Percentiles rank a stretch among this genome's conserved stretches.
Conservation (phyloP, 495 filamentous ascomycete genomes). For the Aspergillus egyptiacus region DNA sequence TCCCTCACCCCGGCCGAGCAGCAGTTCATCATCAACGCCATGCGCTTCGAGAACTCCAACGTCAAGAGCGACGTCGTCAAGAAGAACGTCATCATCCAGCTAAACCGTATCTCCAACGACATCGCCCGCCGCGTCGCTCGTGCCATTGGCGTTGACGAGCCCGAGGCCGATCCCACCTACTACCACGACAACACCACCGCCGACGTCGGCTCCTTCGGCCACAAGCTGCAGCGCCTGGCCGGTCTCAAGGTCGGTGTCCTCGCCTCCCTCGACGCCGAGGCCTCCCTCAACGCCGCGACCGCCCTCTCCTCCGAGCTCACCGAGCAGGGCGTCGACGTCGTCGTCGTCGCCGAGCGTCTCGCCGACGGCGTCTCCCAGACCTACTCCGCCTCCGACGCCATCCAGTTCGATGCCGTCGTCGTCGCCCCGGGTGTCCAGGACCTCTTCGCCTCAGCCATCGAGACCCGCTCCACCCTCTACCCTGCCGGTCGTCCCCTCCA, state of each 20-base stretch:
- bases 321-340: conserved; percentile 45
- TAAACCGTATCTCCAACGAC: conserved; percentile 67
- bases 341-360: conserved; percentile 59
- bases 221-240: conserved; percentile 52
- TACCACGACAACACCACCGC: conserved; percentile 67
- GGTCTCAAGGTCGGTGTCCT: conserved; percentile 65
- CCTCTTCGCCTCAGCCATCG: conserved; percentile 41
- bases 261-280: conserved; percentile 36
- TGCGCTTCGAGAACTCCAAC: conserved; percentile 66
- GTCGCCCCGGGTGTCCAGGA: conserved; percentile 51
- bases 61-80: conserved; percentile 49
- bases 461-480: conserved; percentile 47
- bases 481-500: conserved; percentile 58
- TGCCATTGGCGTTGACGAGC: conserved; percentile 53
- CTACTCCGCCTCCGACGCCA: conserved; percentile 64
- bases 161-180: conserved; percentile 53
- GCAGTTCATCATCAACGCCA: conserved; percentile 72
- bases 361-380: conserved; percentile 56
- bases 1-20: conserved; percentile 63
- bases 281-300: conserved; percentile 42
- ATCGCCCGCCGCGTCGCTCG: conserved; percentile 60
- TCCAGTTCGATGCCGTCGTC: conserved; percentile 65
- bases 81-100: conserved; percentile 58
- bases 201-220: conserved; percentile 55
- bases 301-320: conserved; percentile 42